A percentile compares a stretch with the other conserved stretches of the same genome.
phyloP scores from a whole-genome alignment of 169 alveolate species.

The Cryptosporidium bovis region DNA sequence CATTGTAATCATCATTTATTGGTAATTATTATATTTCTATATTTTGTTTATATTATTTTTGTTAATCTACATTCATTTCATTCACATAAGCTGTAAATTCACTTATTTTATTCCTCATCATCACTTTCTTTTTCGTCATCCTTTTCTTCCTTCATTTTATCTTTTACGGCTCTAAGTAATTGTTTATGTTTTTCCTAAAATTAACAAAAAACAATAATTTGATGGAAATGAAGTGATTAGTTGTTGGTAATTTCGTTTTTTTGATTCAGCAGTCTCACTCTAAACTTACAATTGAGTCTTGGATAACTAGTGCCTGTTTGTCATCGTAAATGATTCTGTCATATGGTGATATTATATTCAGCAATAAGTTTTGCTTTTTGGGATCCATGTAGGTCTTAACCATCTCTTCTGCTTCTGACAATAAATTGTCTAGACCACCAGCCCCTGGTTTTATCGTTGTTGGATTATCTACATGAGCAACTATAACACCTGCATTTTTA shows the following conservation, averaged over 20 bases:
- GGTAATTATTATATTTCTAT: too few relatives aligned
- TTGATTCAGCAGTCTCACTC: not conserved
- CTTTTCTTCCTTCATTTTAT: conserved; percentile 25
- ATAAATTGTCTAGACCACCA: conserved; percentile 13
- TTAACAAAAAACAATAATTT: not conserved
- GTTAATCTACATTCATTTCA: too few relatives aligned
- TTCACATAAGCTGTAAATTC: too few relatives aligned
- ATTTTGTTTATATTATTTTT: too few relatives aligned
- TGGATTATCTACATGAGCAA: conserved; percentile 66
- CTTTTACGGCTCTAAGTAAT: not conserved
- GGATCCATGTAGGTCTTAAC: conserved; percentile 64
- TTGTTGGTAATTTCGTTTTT: not conserved
- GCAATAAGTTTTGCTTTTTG: conserved; percentile 38
- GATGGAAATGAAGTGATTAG: not conserved
- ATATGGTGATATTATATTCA: conserved; percentile 60
- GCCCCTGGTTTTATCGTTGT: conserved; percentile 6
- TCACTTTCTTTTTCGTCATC: conserved; percentile 25
- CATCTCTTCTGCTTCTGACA: conserved; percentile 38
- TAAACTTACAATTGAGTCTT: conserved; percentile 71
- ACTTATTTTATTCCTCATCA: not conserved
- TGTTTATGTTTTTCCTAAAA: conserved; percentile 59
- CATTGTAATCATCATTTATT: too few relatives aligned
- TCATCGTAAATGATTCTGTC: conserved; percentile 67
- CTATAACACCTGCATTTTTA: conserved; percentile 72
- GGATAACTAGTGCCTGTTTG: conserved; percentile 17